phyloP scores from a whole-genome alignment of 805 yeast genomes.

The Schwanniomyces pseudopolymorphus region DNA sequence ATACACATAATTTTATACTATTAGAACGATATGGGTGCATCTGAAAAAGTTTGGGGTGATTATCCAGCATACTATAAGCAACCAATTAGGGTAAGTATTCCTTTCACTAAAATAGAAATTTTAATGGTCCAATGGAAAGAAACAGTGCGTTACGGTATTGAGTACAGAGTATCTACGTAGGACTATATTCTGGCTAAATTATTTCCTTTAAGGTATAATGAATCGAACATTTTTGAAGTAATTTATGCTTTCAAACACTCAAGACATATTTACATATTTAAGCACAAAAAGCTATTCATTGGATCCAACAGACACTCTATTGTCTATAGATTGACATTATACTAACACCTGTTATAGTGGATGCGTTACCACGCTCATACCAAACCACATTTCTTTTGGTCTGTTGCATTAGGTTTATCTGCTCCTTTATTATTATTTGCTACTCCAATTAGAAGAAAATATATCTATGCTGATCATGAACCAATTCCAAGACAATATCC shows the following conservation, averaged over 20 bases:
- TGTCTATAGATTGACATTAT: neutral
- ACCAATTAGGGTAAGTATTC: slow-evolving; percentile 58
- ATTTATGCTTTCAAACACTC: too few relatives aligned
- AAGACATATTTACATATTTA: too few relatives aligned
- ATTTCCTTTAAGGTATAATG: too few relatives aligned
- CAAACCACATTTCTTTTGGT: slow-evolving; percentile 70
- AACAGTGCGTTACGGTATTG: too few relatives aligned
- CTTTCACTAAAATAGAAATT: neutral
- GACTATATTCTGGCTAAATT: too few relatives aligned
- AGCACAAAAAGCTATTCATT: too few relatives aligned
- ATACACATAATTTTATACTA: neutral
- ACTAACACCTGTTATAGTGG: slow-evolving; percentile 48
- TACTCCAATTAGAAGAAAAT: slow-evolving; percentile 70
- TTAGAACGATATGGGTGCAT: slow-evolving; percentile 11
- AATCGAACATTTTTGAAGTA: too few relatives aligned
- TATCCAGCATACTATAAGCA: slow-evolving; percentile 60
- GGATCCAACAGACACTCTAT: too few relatives aligned
- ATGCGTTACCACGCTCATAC: slow-evolving; percentile 72
- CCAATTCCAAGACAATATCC: slow-evolving; percentile 65
- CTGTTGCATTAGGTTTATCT: slow-evolving; percentile 60
- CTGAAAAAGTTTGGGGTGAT: slow-evolving; percentile 46
- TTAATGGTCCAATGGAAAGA: neutral
- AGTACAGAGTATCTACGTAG: too few relatives aligned
- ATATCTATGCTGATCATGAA: slow-evolving; percentile 60
- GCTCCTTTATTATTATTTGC: slow-evolving; percentile 65